These are phyloP conservation scores for Peterozyma toletana DNA, from an alignment of 805 yeast genomes.

Conservation along the genomic window DNA sequence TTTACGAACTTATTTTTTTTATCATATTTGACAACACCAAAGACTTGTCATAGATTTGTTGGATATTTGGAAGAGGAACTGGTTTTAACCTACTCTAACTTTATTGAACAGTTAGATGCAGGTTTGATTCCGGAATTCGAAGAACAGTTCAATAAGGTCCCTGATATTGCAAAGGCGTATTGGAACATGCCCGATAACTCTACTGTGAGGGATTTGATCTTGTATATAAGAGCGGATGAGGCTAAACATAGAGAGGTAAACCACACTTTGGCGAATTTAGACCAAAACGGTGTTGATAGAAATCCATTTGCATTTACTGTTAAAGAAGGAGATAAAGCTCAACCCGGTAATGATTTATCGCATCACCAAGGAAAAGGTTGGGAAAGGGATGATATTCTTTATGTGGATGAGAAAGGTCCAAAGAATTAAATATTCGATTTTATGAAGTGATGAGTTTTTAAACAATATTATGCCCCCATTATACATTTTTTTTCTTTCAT, in stretches of 20 bases:
- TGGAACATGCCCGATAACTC: slow-evolving; percentile 52
- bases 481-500: too few relatives aligned
- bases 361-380: slow-evolving; percentile 23
- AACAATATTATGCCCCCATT: too few relatives aligned
- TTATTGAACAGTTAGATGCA: slow-evolving; percentile 43
- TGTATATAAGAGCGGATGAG: slow-evolving; percentile 66
- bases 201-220: slow-evolving; percentile 50
- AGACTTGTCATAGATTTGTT: slow-evolving; percentile 66
- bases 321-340: slow-evolving; percentile 16
- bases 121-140: slow-evolving; percentile 45
- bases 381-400: slow-evolving; percentile 23
- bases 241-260: slow-evolving; percentile 76
- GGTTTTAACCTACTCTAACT: slow-evolving; percentile 58
- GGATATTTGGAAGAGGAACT: slow-evolving; percentile 79
- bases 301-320: slow-evolving; percentile 58
- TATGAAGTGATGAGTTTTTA: too few relatives aligned
- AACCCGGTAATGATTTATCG: slow-evolving; percentile 19
- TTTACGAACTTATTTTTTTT: slow-evolving; percentile 62
- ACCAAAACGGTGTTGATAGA: slow-evolving; percentile 37
- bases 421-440: too few relatives aligned
- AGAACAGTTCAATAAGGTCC: slow-evolving; percentile 27
- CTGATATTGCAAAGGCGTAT: slow-evolving; percentile 55
- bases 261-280: slow-evolving; percentile 65
- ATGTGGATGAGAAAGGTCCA: slow-evolving; percentile 1
- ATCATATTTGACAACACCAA: slow-evolving; percentile 50